phyloP scores from a whole-genome alignment of 1,284 basidiomycete genomes.

The Malassezia equina region DNA sequence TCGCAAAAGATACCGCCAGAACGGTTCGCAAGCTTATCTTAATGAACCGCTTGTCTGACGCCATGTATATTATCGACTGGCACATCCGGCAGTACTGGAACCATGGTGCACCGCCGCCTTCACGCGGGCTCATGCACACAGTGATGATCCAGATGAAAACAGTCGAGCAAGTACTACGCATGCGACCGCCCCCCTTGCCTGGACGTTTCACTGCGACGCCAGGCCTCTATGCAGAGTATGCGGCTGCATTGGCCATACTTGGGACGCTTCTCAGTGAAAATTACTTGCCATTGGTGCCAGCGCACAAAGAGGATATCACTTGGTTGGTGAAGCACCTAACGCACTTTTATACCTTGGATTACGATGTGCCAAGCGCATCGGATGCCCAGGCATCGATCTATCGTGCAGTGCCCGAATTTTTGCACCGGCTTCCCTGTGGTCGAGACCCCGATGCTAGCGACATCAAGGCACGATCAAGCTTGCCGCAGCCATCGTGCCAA shows the following conservation, averaged over 20 bases:
- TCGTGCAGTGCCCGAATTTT: not conserved
- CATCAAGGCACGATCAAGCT: not conserved
- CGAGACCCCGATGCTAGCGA: not conserved
- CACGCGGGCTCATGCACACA: conserved; percentile 12
- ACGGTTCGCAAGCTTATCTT: conserved; percentile 5
- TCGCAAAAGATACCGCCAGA: conserved; percentile 1
- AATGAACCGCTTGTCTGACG: not conserved
- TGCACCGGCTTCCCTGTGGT: conserved; percentile 7
- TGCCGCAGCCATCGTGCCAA: conserved; percentile 1
- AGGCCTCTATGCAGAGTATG: conserved; percentile 1
- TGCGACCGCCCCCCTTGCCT: not conserved
- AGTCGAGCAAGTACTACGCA: not conserved
- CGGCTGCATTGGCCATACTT: conserved; percentile 1
- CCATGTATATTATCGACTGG: conserved; percentile 4
- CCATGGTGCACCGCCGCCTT: conserved; percentile 1
- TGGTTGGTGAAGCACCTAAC: conserved; percentile 12
- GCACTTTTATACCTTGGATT: not conserved
- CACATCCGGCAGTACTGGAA: conserved; percentile 6
- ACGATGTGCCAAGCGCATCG: not conserved
- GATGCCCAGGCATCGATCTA: not conserved
- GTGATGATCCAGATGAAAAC: conserved; percentile 16
- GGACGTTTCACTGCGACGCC: not conserved
- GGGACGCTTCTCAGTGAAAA: conserved; percentile 10
- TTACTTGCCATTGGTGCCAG: conserved; percentile 6
- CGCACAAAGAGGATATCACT: conserved; percentile 7